Evolutionary conservation across 179 eudicot genomes (phyloP).

Genomic region (Amaranthus tricolor): DNA sequence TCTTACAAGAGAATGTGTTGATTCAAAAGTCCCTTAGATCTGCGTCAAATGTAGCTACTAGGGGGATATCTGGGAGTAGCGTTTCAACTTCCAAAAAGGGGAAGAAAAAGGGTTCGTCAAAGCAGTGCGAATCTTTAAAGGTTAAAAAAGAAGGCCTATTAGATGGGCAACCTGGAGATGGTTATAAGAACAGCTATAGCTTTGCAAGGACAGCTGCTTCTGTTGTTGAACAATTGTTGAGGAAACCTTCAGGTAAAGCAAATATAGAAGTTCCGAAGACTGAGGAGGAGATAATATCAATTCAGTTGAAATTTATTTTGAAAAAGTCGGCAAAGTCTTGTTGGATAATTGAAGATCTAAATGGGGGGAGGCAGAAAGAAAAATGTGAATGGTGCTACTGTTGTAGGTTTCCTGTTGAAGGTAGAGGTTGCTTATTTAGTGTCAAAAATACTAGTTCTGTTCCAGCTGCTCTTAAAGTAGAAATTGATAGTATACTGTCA

Average conservation of each 20-base stretch:
- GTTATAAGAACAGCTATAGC: constrained; percentile 59
- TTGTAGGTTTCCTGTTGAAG: constrained; percentile 70
- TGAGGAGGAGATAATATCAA: constrained; percentile 58
- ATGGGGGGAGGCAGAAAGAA: constrained; percentile 54
- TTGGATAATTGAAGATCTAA: constrained; percentile 53
- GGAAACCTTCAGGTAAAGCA: constrained; percentile 56
- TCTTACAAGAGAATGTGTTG: constrained; percentile 40
- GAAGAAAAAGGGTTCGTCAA: constrained; percentile 37
- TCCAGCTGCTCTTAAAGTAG: constrained; percentile 44
- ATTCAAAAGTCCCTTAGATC: constrained; percentile 25
- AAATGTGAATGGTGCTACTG: constrained; percentile 96
- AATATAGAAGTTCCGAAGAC: constrained; percentile 40
- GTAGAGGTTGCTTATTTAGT: constrained; percentile 69
- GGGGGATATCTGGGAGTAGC: constrained; percentile 23
- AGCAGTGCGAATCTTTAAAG: constrained; percentile 20
- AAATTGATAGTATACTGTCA: constrained; percentile 39
- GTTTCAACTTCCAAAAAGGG: constrained; percentile 35
- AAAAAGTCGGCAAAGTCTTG: constrained; percentile 54
- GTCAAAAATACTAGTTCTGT: constrained; percentile 35
- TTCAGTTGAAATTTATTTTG: constrained; percentile 67
- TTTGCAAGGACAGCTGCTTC: constrained; percentile 71
- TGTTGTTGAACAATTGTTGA: constrained; percentile 58
- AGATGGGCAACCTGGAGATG: constrained; percentile 29
- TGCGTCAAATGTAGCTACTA: constrained; percentile 30
- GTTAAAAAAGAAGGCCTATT: constrained; percentile 24